These are phyloP conservation scores for Backusella australiensis DNA, from an alignment of 192 early-diverging fungal genomes.

Conservation along the genomic window DNA sequence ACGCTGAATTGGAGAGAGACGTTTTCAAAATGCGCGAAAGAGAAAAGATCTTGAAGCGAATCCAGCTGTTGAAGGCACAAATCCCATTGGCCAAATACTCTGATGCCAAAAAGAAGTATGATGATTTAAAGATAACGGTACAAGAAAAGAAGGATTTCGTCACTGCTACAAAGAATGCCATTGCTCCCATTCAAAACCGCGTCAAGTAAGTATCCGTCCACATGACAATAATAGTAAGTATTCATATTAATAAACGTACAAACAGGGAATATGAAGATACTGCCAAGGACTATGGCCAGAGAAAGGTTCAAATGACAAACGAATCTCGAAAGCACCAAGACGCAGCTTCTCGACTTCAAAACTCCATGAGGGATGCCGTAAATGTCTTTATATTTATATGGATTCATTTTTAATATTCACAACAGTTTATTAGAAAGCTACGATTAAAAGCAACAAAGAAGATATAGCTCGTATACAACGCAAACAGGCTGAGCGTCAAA, in stretches of 20 bases:
- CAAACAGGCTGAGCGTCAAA: background rate
- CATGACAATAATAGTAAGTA: background rate
- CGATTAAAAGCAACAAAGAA: background rate
- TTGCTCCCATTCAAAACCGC: conserved; percentile 37
- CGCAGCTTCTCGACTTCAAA: background rate
- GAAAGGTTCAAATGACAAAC: background rate
- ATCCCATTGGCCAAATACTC: conserved; percentile 62
- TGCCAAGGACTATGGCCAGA: background rate
- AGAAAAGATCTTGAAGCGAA: conserved; percentile 56
- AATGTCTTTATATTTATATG: background rate
- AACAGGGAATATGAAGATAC: background rate
- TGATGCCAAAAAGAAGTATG: conserved; percentile 45
- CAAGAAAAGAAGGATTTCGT: background rate
- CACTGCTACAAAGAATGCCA: conserved; percentile 35
- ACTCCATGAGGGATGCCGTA: background rate
- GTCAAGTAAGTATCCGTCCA: conserved; percentile 21
- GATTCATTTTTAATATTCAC: too few species aligned
- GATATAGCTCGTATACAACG: background rate
- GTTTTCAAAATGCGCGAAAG: conserved; percentile 74
- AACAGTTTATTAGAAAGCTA: background rate
- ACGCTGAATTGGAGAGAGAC: conserved; percentile 72
- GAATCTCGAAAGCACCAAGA: background rate
- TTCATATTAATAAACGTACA: background rate
- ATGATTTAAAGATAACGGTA: conserved; percentile 27
- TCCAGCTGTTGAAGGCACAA: conserved; percentile 55